phyloP scores from a whole-genome alignment of 2,329 filamentous ascomycete species.

The Pyricularia grisea region DNA sequence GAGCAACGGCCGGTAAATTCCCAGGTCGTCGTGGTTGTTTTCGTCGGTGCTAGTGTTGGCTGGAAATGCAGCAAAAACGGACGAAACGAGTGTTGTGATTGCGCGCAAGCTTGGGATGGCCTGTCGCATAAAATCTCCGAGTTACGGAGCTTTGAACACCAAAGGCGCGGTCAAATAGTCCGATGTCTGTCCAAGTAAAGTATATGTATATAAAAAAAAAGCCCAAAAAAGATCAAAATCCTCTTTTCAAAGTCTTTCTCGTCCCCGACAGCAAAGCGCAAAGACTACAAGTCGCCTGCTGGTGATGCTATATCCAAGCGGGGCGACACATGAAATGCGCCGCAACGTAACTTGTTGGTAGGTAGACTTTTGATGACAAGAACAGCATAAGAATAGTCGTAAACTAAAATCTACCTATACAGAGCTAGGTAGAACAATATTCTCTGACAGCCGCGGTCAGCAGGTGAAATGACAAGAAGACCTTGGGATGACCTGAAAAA shows the following conservation, averaged over 20 bases:
- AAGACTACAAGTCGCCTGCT: constrained; percentile 59
- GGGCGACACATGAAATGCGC: constrained; percentile 32
- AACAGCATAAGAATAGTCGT: not conserved
- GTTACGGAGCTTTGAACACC: not conserved
- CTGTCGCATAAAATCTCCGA: not conserved
- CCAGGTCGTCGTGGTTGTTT: not conserved
- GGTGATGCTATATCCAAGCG: constrained; percentile 27
- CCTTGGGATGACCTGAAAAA: not conserved
- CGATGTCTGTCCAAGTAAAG: not conserved
- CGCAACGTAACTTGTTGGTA: constrained; percentile 3
- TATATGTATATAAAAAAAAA: not conserved
- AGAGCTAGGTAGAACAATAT: not conserved
- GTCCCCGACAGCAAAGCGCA: constrained; percentile 50
- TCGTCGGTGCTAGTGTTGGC: not conserved
- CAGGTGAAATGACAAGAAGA: not conserved
- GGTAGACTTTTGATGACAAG: not conserved
- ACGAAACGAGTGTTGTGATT: not conserved
- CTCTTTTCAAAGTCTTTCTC: constrained; percentile 43
- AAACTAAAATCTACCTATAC: not conserved
- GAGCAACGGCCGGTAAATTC: not conserved
- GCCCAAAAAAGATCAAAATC: not conserved
- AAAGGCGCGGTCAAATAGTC: not conserved
- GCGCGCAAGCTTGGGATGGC: not conserved
- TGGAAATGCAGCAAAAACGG: not conserved
- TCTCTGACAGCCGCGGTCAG: not conserved